A percentile compares a stretch with the other conserved stretches of the same genome.
phyloP scores from a whole-genome alignment of 331 rosid species.

The Spiraea crenata region DNA sequence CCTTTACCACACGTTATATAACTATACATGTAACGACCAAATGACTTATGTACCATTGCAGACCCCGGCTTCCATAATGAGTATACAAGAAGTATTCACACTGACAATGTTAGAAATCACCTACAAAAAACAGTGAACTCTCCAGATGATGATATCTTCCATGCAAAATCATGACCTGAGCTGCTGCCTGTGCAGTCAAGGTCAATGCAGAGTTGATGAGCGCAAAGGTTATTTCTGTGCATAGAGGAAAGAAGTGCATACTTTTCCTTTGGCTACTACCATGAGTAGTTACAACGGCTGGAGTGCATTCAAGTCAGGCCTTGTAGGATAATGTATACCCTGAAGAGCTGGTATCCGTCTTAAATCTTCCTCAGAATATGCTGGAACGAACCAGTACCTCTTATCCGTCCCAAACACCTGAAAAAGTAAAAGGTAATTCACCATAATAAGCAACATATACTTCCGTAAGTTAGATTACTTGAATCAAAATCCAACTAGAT shows the following conservation, averaged over 20 bases:
- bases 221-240: background rate
- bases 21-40: slow-evolving; percentile 1
- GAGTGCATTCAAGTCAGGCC: slow-evolving; percentile 41
- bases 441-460: background rate
- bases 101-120: background rate
- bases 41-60: background rate
- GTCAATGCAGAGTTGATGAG: slow-evolving; percentile 4
- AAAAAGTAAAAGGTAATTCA: slow-evolving; percentile 13
- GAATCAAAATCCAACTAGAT: background rate
- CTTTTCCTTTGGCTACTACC: background rate
- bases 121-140: background rate
- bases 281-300: slow-evolving; percentile 38
- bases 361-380: slow-evolving; percentile 57
- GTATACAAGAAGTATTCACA: background rate
- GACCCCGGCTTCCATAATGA: slow-evolving; percentile 5
- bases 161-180: slow-evolving; percentile 5
- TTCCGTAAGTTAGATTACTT: background rate
- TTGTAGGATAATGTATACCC: slow-evolving; percentile 63
- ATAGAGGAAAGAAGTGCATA: slow-evolving; percentile 11
- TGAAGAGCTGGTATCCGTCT: slow-evolving; percentile 54
- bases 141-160: background rate
- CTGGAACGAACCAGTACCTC: slow-evolving; percentile 68
- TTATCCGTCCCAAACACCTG: slow-evolving; percentile 68
- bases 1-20: background rate
- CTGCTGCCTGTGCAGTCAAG: background rate